Percentiles rank a stretch among this genome's conserved stretches.
Conservation (phyloP, 2,329 filamentous ascomycete species). For the Zymoseptoria crescenta region DNA sequence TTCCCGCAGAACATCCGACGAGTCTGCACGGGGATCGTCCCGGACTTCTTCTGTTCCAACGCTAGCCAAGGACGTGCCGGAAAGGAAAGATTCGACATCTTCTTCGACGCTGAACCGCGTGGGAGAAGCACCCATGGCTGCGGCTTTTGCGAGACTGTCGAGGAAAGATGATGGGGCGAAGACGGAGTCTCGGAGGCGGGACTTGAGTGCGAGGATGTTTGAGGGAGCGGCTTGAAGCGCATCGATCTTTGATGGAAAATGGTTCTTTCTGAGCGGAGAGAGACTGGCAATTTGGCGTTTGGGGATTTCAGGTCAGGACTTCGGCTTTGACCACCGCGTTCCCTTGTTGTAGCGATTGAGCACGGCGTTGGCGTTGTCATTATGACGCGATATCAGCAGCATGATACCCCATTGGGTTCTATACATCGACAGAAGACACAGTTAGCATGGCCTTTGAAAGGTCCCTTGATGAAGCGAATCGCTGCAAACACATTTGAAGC, state of each 20-base stretch:
- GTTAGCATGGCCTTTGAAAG: no score
- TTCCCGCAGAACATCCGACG: not conserved
- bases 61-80: not conserved
- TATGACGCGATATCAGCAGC: no score
- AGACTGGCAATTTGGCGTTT: not conserved
- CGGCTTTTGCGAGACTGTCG: not conserved
- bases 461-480: no score
- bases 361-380: no score
- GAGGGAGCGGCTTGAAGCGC: not conserved
- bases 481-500: no score
- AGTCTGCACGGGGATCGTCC: not conserved
- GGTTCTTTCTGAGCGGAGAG: not conserved
- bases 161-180: not conserved
- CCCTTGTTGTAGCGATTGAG: not conserved
- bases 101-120: not conserved
- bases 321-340: not conserved
- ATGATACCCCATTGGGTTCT: no score
- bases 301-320: not conserved
- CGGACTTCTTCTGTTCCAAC: not conserved
- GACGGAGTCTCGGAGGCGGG: not conserved
- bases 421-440: no score
- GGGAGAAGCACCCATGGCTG: not conserved
- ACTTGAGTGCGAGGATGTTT: not conserved
- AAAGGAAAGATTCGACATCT: not conserved
- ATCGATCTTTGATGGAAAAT: no score